These are phyloP conservation scores for Kwoniella pini DNA, from an alignment of 768 basidiomycete genomes.

Conservation along the genomic window DNA sequence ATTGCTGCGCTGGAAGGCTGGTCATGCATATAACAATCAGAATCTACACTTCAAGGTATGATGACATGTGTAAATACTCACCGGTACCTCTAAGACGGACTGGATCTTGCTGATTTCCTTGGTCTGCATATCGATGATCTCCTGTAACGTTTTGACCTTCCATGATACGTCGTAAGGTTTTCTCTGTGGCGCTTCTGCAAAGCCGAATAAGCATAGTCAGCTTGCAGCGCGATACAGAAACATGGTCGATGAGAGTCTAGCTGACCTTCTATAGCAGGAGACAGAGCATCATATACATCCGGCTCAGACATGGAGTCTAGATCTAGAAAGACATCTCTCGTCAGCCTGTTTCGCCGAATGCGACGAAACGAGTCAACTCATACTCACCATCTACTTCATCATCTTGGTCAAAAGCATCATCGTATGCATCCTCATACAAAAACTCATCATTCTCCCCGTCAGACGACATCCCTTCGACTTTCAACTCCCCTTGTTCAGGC, in stretches of 20 bases:
- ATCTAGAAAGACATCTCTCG: slow-evolving; percentile 5
- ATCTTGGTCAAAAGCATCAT: slow-evolving; percentile 28
- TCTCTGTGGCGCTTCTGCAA: slow-evolving; percentile 41
- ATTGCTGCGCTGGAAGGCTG: slow-evolving; percentile 68
- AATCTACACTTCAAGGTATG: slow-evolving; percentile 6
- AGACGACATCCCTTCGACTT: slow-evolving; percentile 40
- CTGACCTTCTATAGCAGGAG: slow-evolving; percentile 49
- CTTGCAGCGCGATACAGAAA: neutral
- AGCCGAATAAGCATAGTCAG: neutral
- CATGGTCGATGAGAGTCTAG: neutral
- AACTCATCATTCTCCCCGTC: slow-evolving; percentile 39
- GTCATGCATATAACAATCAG: neutral
- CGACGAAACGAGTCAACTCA: neutral
- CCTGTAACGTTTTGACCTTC: slow-evolving; percentile 68
- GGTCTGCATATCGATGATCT: slow-evolving; percentile 76
- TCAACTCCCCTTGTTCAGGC: slow-evolving; percentile 27
- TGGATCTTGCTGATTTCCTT: slow-evolving; percentile 81
- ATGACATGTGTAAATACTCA: slow-evolving; percentile 61
- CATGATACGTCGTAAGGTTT: slow-evolving; percentile 77
- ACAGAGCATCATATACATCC: slow-evolving; percentile 46
- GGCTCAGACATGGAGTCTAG: slow-evolving; percentile 45
- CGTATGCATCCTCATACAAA: slow-evolving; percentile 38
- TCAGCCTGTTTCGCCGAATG: slow-evolving; percentile 1
- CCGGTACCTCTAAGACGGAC: slow-evolving; percentile 84
- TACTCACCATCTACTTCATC: slow-evolving; percentile 23